Evolutionary conservation across 768 basidiomycete species (phyloP).

Genomic region (Royoungia palumana): DNA sequence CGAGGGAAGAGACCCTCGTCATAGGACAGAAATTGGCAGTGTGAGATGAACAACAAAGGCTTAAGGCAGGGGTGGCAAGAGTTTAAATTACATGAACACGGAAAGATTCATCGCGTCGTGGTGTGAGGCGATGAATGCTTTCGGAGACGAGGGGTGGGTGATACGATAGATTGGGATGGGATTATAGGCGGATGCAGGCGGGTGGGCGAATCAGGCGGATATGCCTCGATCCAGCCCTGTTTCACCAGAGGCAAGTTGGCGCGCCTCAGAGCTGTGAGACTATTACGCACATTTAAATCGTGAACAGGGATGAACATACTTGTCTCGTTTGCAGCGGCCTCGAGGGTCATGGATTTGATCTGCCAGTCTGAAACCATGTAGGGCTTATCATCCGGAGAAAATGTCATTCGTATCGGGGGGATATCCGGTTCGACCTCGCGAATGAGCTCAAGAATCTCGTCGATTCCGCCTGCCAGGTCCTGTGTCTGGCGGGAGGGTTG

Average conservation of each 20-base stretch:
- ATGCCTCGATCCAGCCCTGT: conserved; percentile 22
- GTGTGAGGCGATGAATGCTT: conserved; percentile 29
- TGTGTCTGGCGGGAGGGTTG: not conserved
- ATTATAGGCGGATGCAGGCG: conserved; percentile 25
- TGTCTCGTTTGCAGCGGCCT: conserved; percentile 27
- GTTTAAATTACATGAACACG: too few species aligned
- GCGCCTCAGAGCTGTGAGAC: conserved; percentile 23
- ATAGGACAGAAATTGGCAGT: conserved; percentile 53
- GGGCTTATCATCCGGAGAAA: conserved; percentile 32
- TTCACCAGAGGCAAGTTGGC: conserved; percentile 34
- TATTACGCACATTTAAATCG: not conserved
- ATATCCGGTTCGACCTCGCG: conserved; percentile 26
- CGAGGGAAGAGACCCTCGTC: conserved; percentile 44
- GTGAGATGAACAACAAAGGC: conserved; percentile 35
- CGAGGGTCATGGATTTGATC: conserved; percentile 17
- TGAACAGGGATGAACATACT: conserved; percentile 16
- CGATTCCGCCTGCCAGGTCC: not conserved
- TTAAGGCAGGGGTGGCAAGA: conserved; percentile 38
- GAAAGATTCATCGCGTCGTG: conserved; percentile 32
- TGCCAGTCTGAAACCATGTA: conserved; percentile 25
- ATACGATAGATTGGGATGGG: not conserved
- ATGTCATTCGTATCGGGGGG: conserved; percentile 30
- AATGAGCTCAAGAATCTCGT: conserved; percentile 23
- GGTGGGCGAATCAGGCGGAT: conserved; percentile 23
- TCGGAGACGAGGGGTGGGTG: not conserved